Base-by-base conservation (phyloP, 371 early-diverging fungal species). In the Mucor racemosus region DNA sequence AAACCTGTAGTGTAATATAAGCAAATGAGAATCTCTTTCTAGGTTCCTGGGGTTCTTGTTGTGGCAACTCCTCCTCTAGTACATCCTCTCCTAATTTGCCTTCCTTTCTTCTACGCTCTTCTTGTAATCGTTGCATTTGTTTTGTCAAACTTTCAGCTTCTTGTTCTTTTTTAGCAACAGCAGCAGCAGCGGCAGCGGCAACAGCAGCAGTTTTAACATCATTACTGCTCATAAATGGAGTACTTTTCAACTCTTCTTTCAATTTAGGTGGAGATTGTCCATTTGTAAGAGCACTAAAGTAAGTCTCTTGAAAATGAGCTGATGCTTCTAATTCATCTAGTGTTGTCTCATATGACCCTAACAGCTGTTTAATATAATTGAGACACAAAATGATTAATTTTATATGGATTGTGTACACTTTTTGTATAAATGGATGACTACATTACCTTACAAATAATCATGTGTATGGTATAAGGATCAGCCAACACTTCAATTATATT, bases 391-490 rank as follows among this genome's bases (percentile, higher is more conserved):
- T 34, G 54, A 33, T 26, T 31, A 54, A 14, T 33, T 14, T 14
- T 11, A 26, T 3, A 3, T 26, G 9, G 26, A 9, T 50, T n/a
- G 10, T 50, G n/a, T 26, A 7, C 26, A 50, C 50, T 21, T 19
- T 2, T 9, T 21, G 8, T 54, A 33, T 31, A 34, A 14, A 14
- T 31, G 11, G 17, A 7, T 31, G 48, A 48, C 48, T 48, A 48
- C 48, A 48, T 69, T 77, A 84, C 86, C 64, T 86, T 86, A 67
- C 84, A 84, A 62, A 86, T 77, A 44, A 88, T 85, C 60, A 77
- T 80, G 60, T 88, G 84, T 39, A 88, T 76, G 55, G 84, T 85
- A 57, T 84, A 86, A 0, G 88, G 86, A 68, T 88, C 86, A 14
- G 86, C 73, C 42, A 88, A 59, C 17, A 67, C 67, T 48, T 86